A percentile compares a stretch with the other conserved stretches of the same genome.
Evolutionary conservation across 129 eudicot genomes (phyloP).

Genomic region (Pittosporum tobira): DNA sequence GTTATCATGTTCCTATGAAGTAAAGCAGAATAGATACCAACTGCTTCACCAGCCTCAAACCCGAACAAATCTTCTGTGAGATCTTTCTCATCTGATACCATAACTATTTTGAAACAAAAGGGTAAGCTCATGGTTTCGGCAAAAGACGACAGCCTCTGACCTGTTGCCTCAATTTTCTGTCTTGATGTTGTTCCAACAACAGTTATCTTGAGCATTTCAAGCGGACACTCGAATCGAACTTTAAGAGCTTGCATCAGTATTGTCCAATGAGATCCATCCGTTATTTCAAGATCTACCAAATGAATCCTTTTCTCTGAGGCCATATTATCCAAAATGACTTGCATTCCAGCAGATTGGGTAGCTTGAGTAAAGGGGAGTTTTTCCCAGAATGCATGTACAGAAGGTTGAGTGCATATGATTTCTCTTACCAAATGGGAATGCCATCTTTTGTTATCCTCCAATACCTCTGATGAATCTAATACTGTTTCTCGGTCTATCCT

Average conservation of each 20-base stretch:
- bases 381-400: background rate
- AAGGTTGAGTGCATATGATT: background rate
- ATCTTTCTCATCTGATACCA: constrained; percentile 10
- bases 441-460: too few relatives aligned
- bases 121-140: constrained; percentile 11
- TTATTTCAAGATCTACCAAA: constrained; percentile 15
- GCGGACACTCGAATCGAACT: constrained; percentile 2
- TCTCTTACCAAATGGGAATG: too few relatives aligned
- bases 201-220: too few relatives aligned
- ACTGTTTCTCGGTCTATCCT: constrained; percentile 3
- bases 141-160: constrained; percentile 12
- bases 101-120: constrained; percentile 14
- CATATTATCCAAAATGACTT: constrained; percentile 12
- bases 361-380: constrained; percentile 9
- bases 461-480: background rate
- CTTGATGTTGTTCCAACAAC: constrained; percentile 10
- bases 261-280: constrained; percentile 6
- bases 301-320: constrained; percentile 12
- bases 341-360: constrained; percentile 12
- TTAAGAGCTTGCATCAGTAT: constrained; percentile 16
- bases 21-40: constrained; percentile 5
- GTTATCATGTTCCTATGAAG: constrained; percentile 2
- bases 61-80: constrained; percentile 7
- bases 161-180: background rate
- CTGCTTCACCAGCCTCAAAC: constrained; percentile 4